These are phyloP conservation scores for Trypanosomatidae sp. DNA, from an alignment of 208 protist species.

Conservation along the genomic window DNA sequence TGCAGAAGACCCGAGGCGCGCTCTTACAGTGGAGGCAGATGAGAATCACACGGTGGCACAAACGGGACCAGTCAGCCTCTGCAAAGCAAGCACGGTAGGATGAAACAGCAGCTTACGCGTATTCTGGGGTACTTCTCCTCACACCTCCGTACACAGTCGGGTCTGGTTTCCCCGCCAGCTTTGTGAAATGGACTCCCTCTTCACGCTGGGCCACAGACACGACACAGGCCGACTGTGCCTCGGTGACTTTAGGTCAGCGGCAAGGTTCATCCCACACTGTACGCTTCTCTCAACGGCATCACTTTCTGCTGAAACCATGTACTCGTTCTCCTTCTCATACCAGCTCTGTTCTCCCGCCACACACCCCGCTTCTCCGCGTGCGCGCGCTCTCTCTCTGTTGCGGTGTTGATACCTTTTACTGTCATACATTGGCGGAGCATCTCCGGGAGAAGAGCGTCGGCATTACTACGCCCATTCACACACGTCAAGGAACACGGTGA, in stretches of 20 bases:
- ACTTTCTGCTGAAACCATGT: background rate
- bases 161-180: background rate
- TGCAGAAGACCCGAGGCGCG: background rate
- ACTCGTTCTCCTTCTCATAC: background rate
- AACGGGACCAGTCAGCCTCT: background rate
- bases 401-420: background rate
- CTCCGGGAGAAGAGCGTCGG: background rate
- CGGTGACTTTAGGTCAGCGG: background rate
- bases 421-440: background rate
- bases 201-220: background rate
- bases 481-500: conserved; percentile 5
- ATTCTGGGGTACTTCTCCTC: background rate
- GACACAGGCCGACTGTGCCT: background rate
- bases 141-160: background rate
- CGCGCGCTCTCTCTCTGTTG: background rate
- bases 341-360: background rate
- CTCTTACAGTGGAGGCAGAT: background rate
- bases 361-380: background rate
- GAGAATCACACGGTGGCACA: background rate
- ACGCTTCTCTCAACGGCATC: background rate
- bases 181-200: background rate
- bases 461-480: background rate
- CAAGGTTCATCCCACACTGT: background rate
- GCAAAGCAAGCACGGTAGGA: background rate
- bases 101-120: background rate